phyloP scores from a whole-genome alignment of 805 yeast species.

The Sugiyamaella floridensis region DNA sequence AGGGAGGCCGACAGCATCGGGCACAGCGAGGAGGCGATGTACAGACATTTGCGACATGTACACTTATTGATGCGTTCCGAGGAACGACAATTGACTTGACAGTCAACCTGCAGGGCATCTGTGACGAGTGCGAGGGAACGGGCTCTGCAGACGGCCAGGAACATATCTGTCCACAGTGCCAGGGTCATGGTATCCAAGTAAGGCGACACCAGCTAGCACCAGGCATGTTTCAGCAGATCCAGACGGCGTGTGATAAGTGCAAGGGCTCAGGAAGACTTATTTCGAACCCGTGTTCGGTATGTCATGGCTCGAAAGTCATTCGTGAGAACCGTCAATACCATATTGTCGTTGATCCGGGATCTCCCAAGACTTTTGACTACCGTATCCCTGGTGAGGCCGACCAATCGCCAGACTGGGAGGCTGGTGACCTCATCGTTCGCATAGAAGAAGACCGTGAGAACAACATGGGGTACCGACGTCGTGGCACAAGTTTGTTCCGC shows the following conservation, averaged over 20 bases:
- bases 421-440: conserved; percentile 72
- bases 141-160: conserved; percentile 77
- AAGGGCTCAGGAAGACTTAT: conserved; percentile 68
- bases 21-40: conserved; percentile 54
- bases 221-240: conserved; percentile 82
- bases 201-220: conserved; percentile 75
- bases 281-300: conserved; percentile 54
- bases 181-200: conserved; percentile 65
- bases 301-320: conserved; percentile 64
- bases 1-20: conserved; percentile 27
- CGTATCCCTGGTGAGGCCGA: conserved; percentile 73
- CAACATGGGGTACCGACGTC: conserved; percentile 80
- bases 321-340: conserved; percentile 50
- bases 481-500: conserved; percentile 66
- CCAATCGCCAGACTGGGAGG: conserved; percentile 68
- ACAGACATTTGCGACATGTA: conserved; percentile 46
- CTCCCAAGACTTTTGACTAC: conserved; percentile 51
- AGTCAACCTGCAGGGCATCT: conserved; percentile 64
- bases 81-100: conserved; percentile 61
- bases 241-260: conserved; percentile 73
- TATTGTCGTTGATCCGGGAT: conserved; percentile 64
- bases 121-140: conserved; percentile 72
- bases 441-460: conserved; percentile 48
- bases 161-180: conserved; percentile 60
- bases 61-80: conserved; percentile 58